These are phyloP conservation scores for Leptographium radiaticola DNA, from an alignment of 2,329 filamentous ascomycete genomes.

Conservation along the genomic window DNA sequence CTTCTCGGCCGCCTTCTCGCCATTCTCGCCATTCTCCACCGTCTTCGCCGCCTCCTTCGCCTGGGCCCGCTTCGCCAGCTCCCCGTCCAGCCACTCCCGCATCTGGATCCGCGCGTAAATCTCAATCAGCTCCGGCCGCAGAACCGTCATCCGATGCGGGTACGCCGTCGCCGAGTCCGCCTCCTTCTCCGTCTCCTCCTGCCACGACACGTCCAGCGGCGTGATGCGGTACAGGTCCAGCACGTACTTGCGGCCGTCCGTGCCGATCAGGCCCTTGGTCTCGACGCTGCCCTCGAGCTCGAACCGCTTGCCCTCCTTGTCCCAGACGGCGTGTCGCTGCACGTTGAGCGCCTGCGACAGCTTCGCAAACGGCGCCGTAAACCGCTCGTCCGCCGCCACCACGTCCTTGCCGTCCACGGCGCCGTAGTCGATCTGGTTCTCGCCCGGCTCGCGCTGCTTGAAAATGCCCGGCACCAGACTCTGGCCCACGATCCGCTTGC, in stretches of 20 bases:
- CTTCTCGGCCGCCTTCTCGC: neutral
- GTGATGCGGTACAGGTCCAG: constrained; percentile 92
- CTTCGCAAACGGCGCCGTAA: constrained; percentile 73
- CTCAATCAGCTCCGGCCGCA: constrained; percentile 83
- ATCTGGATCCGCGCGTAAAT: constrained; percentile 74
- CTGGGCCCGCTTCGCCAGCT: constrained; percentile 48
- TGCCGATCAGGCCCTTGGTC: constrained; percentile 94
- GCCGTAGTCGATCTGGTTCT: constrained; percentile 98
- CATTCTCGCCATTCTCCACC: neutral
- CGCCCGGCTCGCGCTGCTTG: constrained; percentile 92
- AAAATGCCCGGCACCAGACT: constrained; percentile 98
- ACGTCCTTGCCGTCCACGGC: constrained; percentile 95
- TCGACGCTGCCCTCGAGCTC: constrained; percentile 93
- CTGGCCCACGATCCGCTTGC: constrained; percentile 93
- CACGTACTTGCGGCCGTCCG: constrained; percentile 94
- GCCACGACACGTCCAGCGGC: constrained; percentile 79
- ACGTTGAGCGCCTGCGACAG: constrained; percentile 82
- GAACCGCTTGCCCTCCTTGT: constrained; percentile 83
- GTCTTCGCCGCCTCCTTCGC: neutral
- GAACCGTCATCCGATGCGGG: constrained; percentile 90
- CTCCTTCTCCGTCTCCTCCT: constrained; percentile 52
- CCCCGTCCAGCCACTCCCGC: constrained; percentile 73
- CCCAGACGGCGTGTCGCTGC: constrained; percentile 94
- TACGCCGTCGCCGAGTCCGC: constrained; percentile 45
- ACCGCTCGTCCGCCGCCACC: constrained; percentile 79